A percentile compares a stretch with the other conserved stretches of the same genome.
phyloP scores from a whole-genome alignment of 176 grass and related monocot genomes.

The Typha latifolia region DNA sequence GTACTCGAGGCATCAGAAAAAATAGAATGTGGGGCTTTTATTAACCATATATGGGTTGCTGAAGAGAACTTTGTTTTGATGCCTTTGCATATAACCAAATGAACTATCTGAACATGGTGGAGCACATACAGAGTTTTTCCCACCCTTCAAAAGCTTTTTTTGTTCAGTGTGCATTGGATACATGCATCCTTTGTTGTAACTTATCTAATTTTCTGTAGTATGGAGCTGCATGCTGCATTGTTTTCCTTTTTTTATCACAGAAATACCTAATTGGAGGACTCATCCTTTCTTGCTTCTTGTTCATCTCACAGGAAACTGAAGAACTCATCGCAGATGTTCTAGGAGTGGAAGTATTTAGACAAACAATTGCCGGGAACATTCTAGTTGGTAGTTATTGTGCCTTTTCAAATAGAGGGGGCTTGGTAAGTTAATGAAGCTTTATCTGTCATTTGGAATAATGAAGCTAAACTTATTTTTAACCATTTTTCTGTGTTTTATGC shows the following conservation, averaged over 20 bases:
- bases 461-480: no score
- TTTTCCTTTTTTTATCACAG: not conserved
- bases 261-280: not conserved
- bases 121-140: no score
- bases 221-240: not conserved
- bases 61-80: no score
- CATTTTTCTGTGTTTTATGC: not conserved
- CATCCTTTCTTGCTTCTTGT: not conserved
- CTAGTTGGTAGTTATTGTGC: constrained; percentile 84
- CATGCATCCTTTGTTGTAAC: no score
- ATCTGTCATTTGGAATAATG: no score
- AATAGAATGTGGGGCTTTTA: no score
- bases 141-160: no score
- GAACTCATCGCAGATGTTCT: constrained; percentile 91
- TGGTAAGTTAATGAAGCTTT: constrained; percentile 32
- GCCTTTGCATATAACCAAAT: no score
- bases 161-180: no score
- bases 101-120: no score
- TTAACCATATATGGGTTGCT: no score
- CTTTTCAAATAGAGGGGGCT: constrained; percentile 79
- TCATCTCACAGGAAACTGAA: constrained; percentile 65
- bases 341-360: constrained; percentile 83
- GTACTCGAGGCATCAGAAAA: not conserved
- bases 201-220: not conserved
- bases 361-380: constrained; percentile 93